Conservation (phyloP, 352 stramenopile genomes). For the Pythium brachiatum region DNA sequence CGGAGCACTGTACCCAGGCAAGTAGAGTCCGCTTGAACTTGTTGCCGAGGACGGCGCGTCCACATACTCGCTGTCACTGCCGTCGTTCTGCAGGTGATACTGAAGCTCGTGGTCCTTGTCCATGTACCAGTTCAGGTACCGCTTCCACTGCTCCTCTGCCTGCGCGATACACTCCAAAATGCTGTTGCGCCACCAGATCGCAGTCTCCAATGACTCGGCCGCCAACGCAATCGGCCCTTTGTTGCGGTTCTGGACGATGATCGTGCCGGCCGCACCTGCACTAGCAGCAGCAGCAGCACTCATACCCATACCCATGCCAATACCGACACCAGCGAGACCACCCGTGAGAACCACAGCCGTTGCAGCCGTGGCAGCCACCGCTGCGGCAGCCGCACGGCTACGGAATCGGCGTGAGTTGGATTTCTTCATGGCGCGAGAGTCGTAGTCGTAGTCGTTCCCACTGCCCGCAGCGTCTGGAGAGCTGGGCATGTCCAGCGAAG, state of each 20-base stretch:
- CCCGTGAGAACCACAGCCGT: slow-evolving; percentile 79
- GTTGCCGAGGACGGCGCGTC: neutral
- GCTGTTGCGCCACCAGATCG: slow-evolving; percentile 83
- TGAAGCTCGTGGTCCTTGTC: slow-evolving; percentile 56
- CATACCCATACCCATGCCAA: slow-evolving; percentile 81
- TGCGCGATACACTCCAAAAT: slow-evolving; percentile 84
- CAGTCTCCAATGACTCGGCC: slow-evolving; percentile 79
- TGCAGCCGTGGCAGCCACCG: slow-evolving; percentile 68
- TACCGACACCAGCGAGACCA: slow-evolving; percentile 70
- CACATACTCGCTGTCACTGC: slow-evolving; percentile 12
- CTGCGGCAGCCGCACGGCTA: slow-evolving; percentile 56
- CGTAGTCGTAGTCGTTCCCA: slow-evolving; percentile 46
- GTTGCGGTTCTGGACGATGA: slow-evolving; percentile 69
- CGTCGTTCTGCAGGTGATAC: neutral
- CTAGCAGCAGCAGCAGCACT: slow-evolving; percentile 72
- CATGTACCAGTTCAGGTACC: slow-evolving; percentile 87
- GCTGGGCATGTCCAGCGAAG: slow-evolving; percentile 21
- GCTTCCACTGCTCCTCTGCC: slow-evolving; percentile 83
- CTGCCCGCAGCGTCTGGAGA: slow-evolving; percentile 25
- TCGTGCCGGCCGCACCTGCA: slow-evolving; percentile 61
- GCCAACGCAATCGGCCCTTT: slow-evolving; percentile 73
- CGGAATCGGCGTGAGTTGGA: slow-evolving; percentile 55
- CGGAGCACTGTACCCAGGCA: neutral
- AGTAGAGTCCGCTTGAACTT: neutral
- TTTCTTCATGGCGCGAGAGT: slow-evolving; percentile 46